phyloP scores from a whole-genome alignment of 441 rosid genomes.

The Erysimum cheiri region DNA sequence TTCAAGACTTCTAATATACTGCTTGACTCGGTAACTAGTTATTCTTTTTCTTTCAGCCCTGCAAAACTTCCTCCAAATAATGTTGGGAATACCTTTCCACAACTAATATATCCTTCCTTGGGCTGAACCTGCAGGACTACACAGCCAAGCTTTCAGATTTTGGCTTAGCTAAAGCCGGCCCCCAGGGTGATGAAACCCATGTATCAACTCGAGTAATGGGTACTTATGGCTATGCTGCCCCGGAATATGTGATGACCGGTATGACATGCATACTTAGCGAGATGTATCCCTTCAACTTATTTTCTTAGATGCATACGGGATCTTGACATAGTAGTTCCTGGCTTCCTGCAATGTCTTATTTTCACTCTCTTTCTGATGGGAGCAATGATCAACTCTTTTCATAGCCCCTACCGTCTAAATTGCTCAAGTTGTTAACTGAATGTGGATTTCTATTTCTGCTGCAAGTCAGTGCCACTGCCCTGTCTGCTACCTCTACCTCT shows the following conservation, averaged over 20 bases:
- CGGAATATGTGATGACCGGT: conserved; percentile 99
- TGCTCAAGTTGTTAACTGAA: conserved; percentile 18
- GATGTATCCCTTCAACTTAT: background rate
- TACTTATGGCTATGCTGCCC: conserved; percentile 98
- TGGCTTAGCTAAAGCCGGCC: conserved; percentile 99
- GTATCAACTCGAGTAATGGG: conserved; percentile 99
- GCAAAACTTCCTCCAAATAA: conserved; percentile 16
- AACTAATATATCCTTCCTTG: conserved; percentile 25
- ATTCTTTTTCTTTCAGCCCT: conserved; percentile 10
- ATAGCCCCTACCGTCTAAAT: conserved; percentile 2
- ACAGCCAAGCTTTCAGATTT: conserved; percentile 98
- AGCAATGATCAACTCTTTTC: conserved; percentile 16
- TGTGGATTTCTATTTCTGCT: conserved; percentile 8
- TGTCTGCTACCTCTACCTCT: conserved; percentile 11
- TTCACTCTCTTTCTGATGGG: background rate
- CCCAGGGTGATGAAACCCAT: conserved; percentile 96
- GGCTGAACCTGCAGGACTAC: conserved; percentile 65
- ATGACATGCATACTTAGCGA: conserved; percentile 37
- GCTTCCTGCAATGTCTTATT: conserved; percentile 4
- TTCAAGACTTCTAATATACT: conserved; percentile 97
- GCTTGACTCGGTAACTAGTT: conserved; percentile 81
- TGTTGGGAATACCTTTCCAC: background rate
- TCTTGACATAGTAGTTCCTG: background rate
- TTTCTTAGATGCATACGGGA: conserved; percentile 17
- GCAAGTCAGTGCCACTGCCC: conserved; percentile 5